Evolutionary conservation across 1,284 basidiomycete species (phyloP).

Genomic region (Moniliophthora roreri): DNA sequence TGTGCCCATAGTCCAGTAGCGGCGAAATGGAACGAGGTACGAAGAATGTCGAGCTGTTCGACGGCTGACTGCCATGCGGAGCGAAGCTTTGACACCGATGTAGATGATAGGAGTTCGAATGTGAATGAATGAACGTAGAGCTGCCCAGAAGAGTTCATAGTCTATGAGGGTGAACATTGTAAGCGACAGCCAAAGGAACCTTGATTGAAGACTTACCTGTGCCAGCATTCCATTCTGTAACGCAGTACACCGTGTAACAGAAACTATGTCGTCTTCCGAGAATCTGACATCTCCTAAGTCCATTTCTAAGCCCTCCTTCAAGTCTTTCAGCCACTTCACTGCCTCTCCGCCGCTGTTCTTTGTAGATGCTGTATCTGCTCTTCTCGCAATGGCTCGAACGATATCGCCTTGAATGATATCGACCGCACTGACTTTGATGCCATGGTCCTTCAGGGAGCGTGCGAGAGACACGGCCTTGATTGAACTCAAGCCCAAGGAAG

Average conservation of each 20-base stretch:
- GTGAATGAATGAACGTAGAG: slow-evolving; percentile 50
- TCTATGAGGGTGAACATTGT: slow-evolving; percentile 28
- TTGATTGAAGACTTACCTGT: slow-evolving; percentile 32
- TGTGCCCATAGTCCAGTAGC: slow-evolving; percentile 42
- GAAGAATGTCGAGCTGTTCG: slow-evolving; percentile 35
- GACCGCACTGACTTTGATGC: slow-evolving; percentile 4
- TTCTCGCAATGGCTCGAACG: not conserved
- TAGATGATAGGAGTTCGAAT: slow-evolving; percentile 29
- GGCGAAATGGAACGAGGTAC: slow-evolving; percentile 49
- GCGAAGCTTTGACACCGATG: slow-evolving; percentile 30
- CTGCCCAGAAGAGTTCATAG: slow-evolving; percentile 40
- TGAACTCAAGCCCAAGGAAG: slow-evolving; percentile 3
- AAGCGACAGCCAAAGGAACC: not conserved
- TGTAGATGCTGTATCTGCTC: not conserved
- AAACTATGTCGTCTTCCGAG: slow-evolving; percentile 30
- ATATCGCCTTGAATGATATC: slow-evolving; percentile 6
- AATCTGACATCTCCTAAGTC: slow-evolving; percentile 27
- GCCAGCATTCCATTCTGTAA: slow-evolving; percentile 52
- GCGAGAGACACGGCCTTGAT: slow-evolving; percentile 5
- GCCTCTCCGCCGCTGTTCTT: slow-evolving; percentile 24
- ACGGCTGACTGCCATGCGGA: slow-evolving; percentile 36
- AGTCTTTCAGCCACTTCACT: not conserved
- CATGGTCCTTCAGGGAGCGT: not conserved
- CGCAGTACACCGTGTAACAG: slow-evolving; percentile 39
- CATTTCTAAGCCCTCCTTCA: slow-evolving; percentile 8